Conservation (phyloP, 148 eudicot genomes). For the Fagopyrum tataricum region DNA sequence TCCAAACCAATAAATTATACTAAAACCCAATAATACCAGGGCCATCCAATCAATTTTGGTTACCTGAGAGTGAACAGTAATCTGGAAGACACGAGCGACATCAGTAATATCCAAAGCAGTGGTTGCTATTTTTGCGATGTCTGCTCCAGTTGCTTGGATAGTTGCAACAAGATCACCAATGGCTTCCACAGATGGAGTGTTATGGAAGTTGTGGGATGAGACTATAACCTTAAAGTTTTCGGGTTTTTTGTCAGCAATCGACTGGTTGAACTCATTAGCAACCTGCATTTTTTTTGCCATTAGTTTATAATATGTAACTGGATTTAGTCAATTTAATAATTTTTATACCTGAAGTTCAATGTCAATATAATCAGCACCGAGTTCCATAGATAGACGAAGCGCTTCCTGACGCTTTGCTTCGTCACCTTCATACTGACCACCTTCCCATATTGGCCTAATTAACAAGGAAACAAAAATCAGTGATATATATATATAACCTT, state of each 20-base stretch:
- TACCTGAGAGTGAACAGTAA: conserved; percentile 43
- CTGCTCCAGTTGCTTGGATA: conserved; percentile 52
- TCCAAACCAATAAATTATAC: background rate
- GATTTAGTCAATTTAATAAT: background rate
- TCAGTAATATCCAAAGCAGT: conserved; percentile 26
- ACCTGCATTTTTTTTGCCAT: conserved; percentile 23
- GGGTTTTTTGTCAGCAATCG: conserved; percentile 30
- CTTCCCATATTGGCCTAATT: conserved; percentile 26
- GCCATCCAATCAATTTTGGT: too few species aligned
- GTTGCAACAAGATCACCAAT: conserved; percentile 36
- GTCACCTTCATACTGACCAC: conserved; percentile 29
- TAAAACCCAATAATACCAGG: too few species aligned
- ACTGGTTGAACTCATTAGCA: conserved; percentile 30
- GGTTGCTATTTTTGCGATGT: conserved; percentile 32
- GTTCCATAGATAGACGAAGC: conserved; percentile 35
- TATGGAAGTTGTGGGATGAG: conserved; percentile 38
- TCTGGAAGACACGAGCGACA: conserved; percentile 24
- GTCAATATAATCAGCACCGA: conserved; percentile 51
- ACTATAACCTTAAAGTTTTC: conserved; percentile 45
- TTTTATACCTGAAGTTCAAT: conserved; percentile 38
- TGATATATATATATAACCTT: too few species aligned
- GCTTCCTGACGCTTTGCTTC: conserved; percentile 24
- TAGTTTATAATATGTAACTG: background rate
- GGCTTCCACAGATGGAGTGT: conserved; percentile 32
- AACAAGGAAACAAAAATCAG: background rate